phyloP scores from a whole-genome alignment of 179 eudicot species.

The Silene coronaria region DNA sequence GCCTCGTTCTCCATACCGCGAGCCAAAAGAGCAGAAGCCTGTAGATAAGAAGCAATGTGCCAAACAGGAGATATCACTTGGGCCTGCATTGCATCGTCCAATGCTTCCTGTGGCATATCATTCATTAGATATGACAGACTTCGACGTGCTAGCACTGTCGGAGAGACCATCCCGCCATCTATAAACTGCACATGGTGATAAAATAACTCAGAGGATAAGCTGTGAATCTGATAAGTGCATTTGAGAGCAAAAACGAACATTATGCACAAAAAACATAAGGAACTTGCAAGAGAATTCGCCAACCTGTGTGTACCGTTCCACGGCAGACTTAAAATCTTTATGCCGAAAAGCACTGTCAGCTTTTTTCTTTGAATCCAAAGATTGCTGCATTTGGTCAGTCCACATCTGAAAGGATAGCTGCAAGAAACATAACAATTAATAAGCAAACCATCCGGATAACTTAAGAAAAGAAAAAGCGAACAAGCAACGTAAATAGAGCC shows the following conservation, averaged over 20 bases:
- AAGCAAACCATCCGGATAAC: constrained; percentile 9
- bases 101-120: constrained; percentile 41
- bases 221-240: not conserved
- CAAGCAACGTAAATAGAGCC: not conserved
- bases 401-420: constrained; percentile 97
- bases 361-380: constrained; percentile 84
- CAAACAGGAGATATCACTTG: constrained; percentile 42
- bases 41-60: constrained; percentile 44
- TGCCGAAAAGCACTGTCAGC: constrained; percentile 72
- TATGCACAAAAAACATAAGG: not conserved
- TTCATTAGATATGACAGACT: constrained; percentile 39
- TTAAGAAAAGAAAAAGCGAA: not conserved
- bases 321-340: constrained; percentile 64
- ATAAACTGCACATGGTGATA: constrained; percentile 31
- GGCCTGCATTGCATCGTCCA: constrained; percentile 46
- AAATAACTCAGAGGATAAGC: not conserved
- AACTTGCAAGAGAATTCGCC: constrained; percentile 11
- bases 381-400: constrained; percentile 92
- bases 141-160: constrained; percentile 46
- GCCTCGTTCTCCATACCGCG: constrained; percentile 43
- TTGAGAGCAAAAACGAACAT: not conserved
- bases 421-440: constrained; percentile 8
- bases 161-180: constrained; percentile 43
- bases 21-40: constrained; percentile 39
- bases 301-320: constrained; percentile 71